phyloP scores from a whole-genome alignment of 1,139 yeast species.

The Nakaseomyces nivariensis region DNA sequence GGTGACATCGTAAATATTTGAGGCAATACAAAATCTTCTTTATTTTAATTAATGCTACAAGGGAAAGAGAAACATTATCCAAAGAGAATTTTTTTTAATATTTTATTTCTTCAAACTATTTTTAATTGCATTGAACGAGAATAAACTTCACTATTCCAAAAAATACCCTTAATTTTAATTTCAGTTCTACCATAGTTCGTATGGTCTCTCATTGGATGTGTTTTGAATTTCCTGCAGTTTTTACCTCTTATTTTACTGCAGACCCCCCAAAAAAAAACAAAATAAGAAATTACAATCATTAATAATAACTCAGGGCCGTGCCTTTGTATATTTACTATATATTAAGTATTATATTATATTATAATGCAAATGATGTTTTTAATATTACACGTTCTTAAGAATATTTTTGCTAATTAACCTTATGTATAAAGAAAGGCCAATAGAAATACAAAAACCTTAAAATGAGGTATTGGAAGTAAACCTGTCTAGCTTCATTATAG shows the following conservation, averaged over 20 bases:
- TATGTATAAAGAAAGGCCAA: neutral
- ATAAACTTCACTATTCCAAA: neutral
- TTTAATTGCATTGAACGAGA: neutral
- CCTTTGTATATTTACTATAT: neutral
- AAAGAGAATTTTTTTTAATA: neutral
- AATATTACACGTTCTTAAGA: neutral
- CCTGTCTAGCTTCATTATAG: no score
- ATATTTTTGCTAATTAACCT: neutral
- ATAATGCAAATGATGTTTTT: neutral
- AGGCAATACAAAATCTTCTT: no score
- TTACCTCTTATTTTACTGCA: neutral
- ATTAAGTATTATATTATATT: neutral
- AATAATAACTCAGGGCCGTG: neutral
- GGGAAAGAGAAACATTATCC: neutral
- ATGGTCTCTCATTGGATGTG: slow-evolving; percentile 1
- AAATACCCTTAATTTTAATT: neutral
- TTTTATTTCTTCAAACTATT: neutral
- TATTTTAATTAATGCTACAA: no score
- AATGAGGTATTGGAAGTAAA: no score
- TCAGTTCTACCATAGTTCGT: neutral
- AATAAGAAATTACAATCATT: neutral
- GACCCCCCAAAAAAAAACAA: neutral
- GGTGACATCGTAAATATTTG: no score
- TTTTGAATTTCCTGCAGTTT: neutral
- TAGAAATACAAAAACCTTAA: no score